Base-by-base conservation (phyloP, 257 asterid genomes). In the Marsdenia floribunda region DNA sequence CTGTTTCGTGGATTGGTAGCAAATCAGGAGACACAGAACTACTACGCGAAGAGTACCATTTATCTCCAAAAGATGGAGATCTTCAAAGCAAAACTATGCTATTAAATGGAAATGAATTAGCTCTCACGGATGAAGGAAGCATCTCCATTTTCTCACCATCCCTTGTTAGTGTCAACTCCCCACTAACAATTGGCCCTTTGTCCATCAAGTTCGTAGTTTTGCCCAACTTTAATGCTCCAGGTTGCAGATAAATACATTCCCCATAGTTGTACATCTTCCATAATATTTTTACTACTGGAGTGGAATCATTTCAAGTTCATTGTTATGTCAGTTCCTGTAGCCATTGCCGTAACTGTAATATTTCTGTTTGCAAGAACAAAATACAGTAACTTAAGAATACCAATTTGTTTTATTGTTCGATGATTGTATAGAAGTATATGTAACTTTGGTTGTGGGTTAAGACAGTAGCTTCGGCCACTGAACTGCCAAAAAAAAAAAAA, bases 1-100 rank as follows among this genome's bases (percentile, higher is more conserved):
- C 90, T 0, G 81, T 95, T 24, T 82, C 94, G 0, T 90, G 97
- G 99, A 54, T 92, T 3, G 99, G 98, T 66, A 86, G 68, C 72
- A 88, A 77, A 82, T 86, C 92, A 53, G 80, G 89, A 6, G 96
- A 91, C 8, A 89, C 70, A 57, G 75, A 81, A 38, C 60, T 89
- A 19, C 54, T 44, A 0, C 86, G 97, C 15, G 93, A 91, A 82
- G 98, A 91, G 75, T 93, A 93, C 79, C 89, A 88, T 74, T 81
- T 93, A 42, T 87, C 96, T 46, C 90, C 98, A 22, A 54, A 83
- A 77, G 78, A 81, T 11, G 92, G 88, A 5, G 53, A 88, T 76
- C 85, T 88, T 29, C 88, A 60, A 71, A 88, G 92, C 89, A 78
- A 78, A 52, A 82, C 68, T 42, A 73, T 83, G 88, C 60, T 92